Conservation (phyloP, 2,329 filamentous ascomycete species). For the Aureobasidium sp. region DNA sequence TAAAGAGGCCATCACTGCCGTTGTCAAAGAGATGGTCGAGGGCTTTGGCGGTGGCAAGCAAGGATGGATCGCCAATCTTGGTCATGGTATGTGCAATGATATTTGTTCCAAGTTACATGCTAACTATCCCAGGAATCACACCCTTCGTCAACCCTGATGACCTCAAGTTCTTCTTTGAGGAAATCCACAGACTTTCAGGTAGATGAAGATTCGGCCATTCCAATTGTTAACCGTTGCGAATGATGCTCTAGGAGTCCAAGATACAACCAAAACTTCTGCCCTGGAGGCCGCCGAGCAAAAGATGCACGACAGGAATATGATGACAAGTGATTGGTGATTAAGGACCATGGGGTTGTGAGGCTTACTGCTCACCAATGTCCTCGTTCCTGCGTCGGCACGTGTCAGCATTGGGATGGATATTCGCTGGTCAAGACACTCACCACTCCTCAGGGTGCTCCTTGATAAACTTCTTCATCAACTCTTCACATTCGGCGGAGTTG, state of each 20-base stretch:
- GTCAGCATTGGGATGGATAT: slow-evolving; percentile 10
- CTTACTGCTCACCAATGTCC: slow-evolving; percentile 31
- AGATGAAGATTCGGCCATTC: slow-evolving; percentile 25
- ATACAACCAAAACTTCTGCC: slow-evolving; percentile 21
- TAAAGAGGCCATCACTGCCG: slow-evolving; percentile 69
- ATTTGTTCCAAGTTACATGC: slow-evolving; percentile 12
- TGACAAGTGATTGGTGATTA: slow-evolving; percentile 29
- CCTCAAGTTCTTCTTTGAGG: slow-evolving; percentile 86
- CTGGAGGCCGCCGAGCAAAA: slow-evolving; percentile 24
- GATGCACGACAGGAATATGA: slow-evolving; percentile 31
- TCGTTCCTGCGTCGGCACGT: slow-evolving; percentile 27
- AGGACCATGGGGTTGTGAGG: neutral
- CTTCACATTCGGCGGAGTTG: slow-evolving; percentile 57
- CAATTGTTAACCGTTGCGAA: slow-evolving; percentile 23
- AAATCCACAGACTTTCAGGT: slow-evolving; percentile 59
- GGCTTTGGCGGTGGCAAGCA: slow-evolving; percentile 79
- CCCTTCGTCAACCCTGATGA: slow-evolving; percentile 91
- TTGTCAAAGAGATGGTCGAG: slow-evolving; percentile 77
- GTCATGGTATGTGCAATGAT: slow-evolving; percentile 62
- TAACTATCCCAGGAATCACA: slow-evolving; percentile 63
- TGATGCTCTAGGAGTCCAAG: slow-evolving; percentile 25
- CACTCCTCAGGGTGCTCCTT: slow-evolving; percentile 64
- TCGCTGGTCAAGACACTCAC: slow-evolving; percentile 33
- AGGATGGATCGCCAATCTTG: slow-evolving; percentile 95
- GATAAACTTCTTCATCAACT: slow-evolving; percentile 66